Evolutionary conservation across 106 monocot genomes (phyloP).

Genomic region (Allium fistulosum): DNA sequence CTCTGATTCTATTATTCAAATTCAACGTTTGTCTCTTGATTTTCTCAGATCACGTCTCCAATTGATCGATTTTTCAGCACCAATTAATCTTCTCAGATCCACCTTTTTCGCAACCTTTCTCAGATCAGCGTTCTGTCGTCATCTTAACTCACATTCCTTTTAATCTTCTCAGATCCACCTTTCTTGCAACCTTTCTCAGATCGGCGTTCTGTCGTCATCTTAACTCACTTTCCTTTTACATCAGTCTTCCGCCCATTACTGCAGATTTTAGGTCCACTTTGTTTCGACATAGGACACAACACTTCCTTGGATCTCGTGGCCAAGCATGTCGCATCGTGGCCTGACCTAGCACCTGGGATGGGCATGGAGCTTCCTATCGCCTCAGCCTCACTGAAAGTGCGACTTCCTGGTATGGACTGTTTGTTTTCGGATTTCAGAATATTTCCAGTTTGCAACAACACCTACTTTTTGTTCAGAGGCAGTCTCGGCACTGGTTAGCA

Average conservation of each 20-base stretch:
- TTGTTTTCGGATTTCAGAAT: conserved; percentile 75
- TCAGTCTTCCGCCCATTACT: conserved; percentile 78
- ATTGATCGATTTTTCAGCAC: no score
- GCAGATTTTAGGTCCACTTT: conserved; percentile 88
- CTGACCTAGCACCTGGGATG: conserved; percentile 32
- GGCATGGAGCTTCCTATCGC: conserved; percentile 74
- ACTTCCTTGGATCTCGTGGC: conserved; percentile 68
- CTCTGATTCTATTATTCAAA: no score
- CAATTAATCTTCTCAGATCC: no score
- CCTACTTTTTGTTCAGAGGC: conserved; percentile 92
- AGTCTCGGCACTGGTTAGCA: conserved; percentile 68
- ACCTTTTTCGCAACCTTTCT: conserved; percentile 73
- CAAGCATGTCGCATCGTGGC: conserved; percentile 73
- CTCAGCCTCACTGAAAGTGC: conserved; percentile 33
- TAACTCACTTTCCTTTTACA: conserved; percentile 60
- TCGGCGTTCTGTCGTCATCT: conserved; percentile 92
- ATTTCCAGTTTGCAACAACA: conserved; percentile 56
- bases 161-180: conserved; percentile 49
- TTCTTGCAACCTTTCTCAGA: no score
- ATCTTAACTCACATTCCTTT: conserved; percentile 67
- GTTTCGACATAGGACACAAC: conserved; percentile 75
- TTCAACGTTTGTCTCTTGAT: no score
- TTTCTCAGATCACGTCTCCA: no score
- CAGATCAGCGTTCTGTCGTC: conserved; percentile 96
- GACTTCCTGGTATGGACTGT: conserved; percentile 38